These are phyloP conservation scores for Pseudogymnoascus sp. DNA, from an alignment of 2,329 filamentous ascomycete genomes.

Conservation along the genomic window DNA sequence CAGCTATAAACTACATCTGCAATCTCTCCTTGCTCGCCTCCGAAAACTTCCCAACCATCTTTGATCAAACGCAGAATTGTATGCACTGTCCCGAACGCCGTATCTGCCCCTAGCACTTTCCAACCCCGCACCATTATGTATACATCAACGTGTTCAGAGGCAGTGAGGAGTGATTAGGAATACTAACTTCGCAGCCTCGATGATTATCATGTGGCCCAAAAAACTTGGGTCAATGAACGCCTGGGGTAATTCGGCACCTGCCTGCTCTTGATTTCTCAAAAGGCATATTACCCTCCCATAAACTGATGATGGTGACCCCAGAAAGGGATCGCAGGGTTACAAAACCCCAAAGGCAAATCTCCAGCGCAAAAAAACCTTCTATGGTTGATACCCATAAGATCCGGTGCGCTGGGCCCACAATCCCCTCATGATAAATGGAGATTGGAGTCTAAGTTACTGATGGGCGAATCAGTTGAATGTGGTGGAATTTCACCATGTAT, in stretches of 20 bases:
- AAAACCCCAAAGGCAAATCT: background rate
- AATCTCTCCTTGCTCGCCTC: background rate
- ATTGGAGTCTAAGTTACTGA: background rate
- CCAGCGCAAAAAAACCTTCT: background rate
- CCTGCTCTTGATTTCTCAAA: background rate
- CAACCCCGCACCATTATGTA: background rate
- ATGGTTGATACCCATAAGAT: background rate
- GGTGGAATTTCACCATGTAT: background rate
- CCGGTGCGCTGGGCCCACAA: background rate
- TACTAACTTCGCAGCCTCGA: conserved; percentile 4
- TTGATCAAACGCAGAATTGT: background rate
- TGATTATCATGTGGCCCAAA: background rate
- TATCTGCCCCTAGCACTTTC: background rate
- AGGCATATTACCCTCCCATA: background rate
- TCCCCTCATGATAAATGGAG: background rate
- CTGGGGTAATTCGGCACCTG: background rate
- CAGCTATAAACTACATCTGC: conserved; percentile 6
- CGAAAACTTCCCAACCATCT: background rate
- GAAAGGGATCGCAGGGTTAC: background rate
- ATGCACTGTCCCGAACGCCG: background rate
- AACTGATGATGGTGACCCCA: background rate
- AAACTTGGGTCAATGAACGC: background rate
- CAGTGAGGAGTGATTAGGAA: background rate
- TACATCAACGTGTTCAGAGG: background rate
- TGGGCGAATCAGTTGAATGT: background rate